Evolutionary conservation across 805 yeast species (phyloP), one percentile per base, ranked within the genome.

Genomic region (Ogataea kodamae): DNA sequence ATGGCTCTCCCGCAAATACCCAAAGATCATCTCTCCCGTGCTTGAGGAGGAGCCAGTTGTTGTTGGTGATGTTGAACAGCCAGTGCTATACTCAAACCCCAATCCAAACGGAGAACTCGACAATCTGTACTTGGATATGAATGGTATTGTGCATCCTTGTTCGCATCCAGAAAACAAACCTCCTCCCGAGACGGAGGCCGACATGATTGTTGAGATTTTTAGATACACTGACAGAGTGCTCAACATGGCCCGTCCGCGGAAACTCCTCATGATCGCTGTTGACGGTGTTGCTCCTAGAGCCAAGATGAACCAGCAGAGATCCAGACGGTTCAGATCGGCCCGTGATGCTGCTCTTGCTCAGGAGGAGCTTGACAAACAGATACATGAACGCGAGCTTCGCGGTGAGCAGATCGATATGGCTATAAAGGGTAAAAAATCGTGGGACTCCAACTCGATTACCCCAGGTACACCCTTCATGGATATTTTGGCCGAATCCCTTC

Each of bases 251-350:
- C 71, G 96, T 51, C 99, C 99, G 2, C 68, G 97, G 38, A 89
- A 92, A 56, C 77, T 92, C 22, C 68, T 92, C 37, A 76, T 86
- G 79, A 88, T 92, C 58, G 97, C 98, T 2, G 95, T 92, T 20
- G 99, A 92, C 65, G 99, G 99, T 36, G 99, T 92, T 20, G 98
- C 98, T 2, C 98, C 98, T 14, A 72, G 97, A 53, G 97, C 97
- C 17, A 89, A 89, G 59, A 89, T 89, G 96, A 89, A 90, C 58
- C 97, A 89, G 62, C 97, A 89, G 62, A 72, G 97, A 47, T 80
- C 96, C 3, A 78, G 97, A 66, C 75, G 97, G 55, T 89, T 89
- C 61, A 71, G 96, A 49, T 76, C 95, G 9, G 96, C 96, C 1
- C 78, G 79, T 55, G 97, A 90, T 48, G 96, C 96, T 3, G 72